Base-by-base conservation (phyloP, 2,329 filamentous ascomycete genomes). In the Zalaria sp. region DNA sequence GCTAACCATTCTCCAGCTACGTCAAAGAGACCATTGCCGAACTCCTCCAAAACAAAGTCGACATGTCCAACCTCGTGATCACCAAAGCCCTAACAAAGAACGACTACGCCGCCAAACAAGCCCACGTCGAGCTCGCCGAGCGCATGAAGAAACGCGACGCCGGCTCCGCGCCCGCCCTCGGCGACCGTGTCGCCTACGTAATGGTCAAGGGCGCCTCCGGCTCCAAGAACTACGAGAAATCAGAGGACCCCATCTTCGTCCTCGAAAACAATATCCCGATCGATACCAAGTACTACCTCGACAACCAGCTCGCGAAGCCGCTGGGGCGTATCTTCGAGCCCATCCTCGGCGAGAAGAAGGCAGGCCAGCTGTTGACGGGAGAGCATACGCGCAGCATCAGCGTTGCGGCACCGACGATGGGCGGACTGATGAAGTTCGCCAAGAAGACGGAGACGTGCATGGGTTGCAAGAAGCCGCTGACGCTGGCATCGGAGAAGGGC, bases 31-130 rank as follows among this genome's bases (percentile, higher is more conserved):
- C 83, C 36, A 98, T 98, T 56, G 83, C 91, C 5, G 87, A 95
- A 57, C 73, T 98, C 11, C 69, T 98, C 34, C 91, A 96, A 58
- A 98, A 98, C 69, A 95, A 93, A 62, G 72, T 98, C 53, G 91
- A 98, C 65, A 93, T 98, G 84, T 95, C 89, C 32, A 96, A 98
- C 62, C 79, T 98, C 11, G 93, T 98, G 59, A 98, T 98, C 56
- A 98, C 91, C 27, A 98, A 98, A 64, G 91, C 91, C 0, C 72
- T 98, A 25, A 82, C 89, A 9, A 98, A 98, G 60, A 76, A 78
- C 35, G 81, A 85, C 57, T 98, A 98, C 60, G 77, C 80, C 7
- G 83, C 79, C 40, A 96, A 94, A 62, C 89, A 96, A 67, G 89
- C 91, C 2, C 91, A 98, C 61, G 86, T 93, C 38, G 89, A 95